Percentiles rank a stretch among this genome's conserved stretches.
phyloP scores from a whole-genome alignment of 1,284 basidiomycete species.

The Marasmius fiardii region DNA sequence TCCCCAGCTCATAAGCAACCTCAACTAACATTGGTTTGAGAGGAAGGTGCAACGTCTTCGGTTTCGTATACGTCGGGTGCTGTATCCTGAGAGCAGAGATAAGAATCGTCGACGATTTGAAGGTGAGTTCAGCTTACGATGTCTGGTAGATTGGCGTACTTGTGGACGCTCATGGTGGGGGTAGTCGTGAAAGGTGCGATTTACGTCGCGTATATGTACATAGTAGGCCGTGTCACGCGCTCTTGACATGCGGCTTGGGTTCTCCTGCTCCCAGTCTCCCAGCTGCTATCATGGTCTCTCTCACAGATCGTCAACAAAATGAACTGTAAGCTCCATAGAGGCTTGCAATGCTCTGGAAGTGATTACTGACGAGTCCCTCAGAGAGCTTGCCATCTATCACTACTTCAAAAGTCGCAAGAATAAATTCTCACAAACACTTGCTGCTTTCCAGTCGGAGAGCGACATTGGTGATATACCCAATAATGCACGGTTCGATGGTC shows the following conservation, averaged over 20 bases:
- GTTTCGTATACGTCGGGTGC: slow-evolving; percentile 93
- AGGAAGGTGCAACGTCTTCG: slow-evolving; percentile 64
- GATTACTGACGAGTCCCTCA: not conserved
- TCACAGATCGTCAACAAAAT: slow-evolving; percentile 1
- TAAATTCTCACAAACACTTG: not conserved
- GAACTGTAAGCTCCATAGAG: not conserved
- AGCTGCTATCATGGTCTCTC: not conserved
- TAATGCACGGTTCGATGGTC: not conserved
- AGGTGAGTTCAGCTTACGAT: slow-evolving; percentile 54
- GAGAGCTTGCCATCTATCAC: not conserved
- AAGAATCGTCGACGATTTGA: slow-evolving; percentile 3
- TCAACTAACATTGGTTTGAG: slow-evolving; percentile 43
- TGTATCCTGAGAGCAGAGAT: slow-evolving; percentile 61
- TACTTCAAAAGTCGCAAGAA: not conserved
- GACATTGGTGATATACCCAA: not conserved
- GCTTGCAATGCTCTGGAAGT: not conserved
- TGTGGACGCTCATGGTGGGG: slow-evolving; percentile 60
- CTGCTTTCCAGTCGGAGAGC: not conserved
- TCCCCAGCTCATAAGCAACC: not conserved
- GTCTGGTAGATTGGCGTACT: slow-evolving; percentile 88
- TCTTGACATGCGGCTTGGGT: not conserved
- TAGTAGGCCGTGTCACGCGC: not conserved
- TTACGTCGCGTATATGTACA: too few species aligned
- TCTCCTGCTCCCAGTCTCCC: not conserved
- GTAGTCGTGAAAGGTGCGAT: not conserved